phyloP scores from a whole-genome alignment of 2,329 filamentous ascomycete genomes.

The Botryotinia convoluta region DNA sequence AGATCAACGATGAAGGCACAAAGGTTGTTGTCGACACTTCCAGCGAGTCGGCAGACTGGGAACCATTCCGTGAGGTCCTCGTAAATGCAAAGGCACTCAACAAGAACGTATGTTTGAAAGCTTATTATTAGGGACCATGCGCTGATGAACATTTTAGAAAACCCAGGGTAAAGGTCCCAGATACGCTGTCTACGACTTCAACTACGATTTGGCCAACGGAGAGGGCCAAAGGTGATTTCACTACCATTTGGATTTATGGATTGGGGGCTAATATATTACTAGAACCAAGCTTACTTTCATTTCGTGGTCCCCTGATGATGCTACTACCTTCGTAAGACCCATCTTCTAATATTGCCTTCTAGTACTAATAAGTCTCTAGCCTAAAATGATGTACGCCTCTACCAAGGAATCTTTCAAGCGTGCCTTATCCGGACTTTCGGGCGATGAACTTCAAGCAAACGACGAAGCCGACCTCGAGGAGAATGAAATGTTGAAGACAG shows the following conservation, averaged over 20 bases:
- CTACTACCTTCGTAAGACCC: slow-evolving; percentile 58
- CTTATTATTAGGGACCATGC: neutral
- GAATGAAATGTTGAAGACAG: slow-evolving; percentile 64
- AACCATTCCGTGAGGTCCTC: slow-evolving; percentile 73
- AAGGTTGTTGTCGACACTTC: slow-evolving; percentile 78
- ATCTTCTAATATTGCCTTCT: too few relatives aligned
- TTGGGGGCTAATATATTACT: slow-evolving; percentile 26
- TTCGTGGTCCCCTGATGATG: slow-evolving; percentile 79
- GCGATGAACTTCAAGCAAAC: slow-evolving; percentile 75
- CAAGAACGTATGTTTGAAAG: slow-evolving; percentile 54
- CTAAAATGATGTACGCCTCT: slow-evolving; percentile 87
- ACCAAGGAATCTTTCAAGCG: slow-evolving; percentile 86
- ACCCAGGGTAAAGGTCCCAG: slow-evolving; percentile 65
- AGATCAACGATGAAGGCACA: slow-evolving; percentile 80
- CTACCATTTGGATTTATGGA: slow-evolving; percentile 25
- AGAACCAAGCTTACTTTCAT: slow-evolving; percentile 80
- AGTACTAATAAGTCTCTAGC: slow-evolving; percentile 45
- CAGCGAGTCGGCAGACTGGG: slow-evolving; percentile 65
- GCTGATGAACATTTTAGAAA: slow-evolving; percentile 45
- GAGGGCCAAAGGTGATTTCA: slow-evolving; percentile 65
- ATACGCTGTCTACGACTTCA: slow-evolving; percentile 83
- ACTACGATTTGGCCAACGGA: slow-evolving; percentile 69
- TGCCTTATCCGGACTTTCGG: slow-evolving; percentile 69
- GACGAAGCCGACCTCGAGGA: slow-evolving; percentile 80
- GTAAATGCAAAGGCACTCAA: slow-evolving; percentile 69